Base-by-base conservation (phyloP, 2,329 filamentous ascomycete genomes). In the Coniochaeta prunicola region DNA sequence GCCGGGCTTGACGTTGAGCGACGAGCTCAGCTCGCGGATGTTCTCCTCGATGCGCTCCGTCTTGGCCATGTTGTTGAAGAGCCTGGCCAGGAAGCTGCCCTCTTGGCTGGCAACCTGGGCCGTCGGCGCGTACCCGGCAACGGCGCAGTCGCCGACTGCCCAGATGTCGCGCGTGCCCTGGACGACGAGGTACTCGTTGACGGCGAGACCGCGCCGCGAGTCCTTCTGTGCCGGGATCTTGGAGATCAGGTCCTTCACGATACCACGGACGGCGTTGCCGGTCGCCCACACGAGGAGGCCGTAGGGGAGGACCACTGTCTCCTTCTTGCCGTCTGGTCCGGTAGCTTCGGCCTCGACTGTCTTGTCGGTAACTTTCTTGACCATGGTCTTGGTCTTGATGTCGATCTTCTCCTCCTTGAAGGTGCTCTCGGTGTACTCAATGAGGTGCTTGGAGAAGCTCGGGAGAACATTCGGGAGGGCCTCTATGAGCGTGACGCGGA, bases 61-160 rank as follows among this genome's bases (percentile, higher is more conserved):
- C 84, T 92, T 96, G 73, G 92, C 94, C 91, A 97, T 96, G 76
- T 94, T 96, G 83, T 99, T 99, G 83, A 99, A 97, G 61, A 99
- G 86, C 63, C 91, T 87, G 42, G 92, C 94, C 38, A 99, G 84
- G 85, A 97, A 99, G 70, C 85, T 87, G 70, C 94, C 94, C 77
- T 99, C 94, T 78, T 99, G 94, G 10, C 90, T 85, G 59, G 94
- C 94, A 53, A 99, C 94, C 80, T 99, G 94, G 31, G 94, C 94
- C 9, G 94, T 99, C 36, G 94, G 94, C 31, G 94, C 94, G 73
- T 99, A 99, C 74, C 96, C 96, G 66, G 94, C 94, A 56, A 97
- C 89, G 58, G 93, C 93, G 74, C 94, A 99, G 80, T 99, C 94
- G 69, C 94, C 94, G 57, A 97, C 88, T 56, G 94, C 94, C 94